Evolutionary conservation across 2,329 filamentous ascomycete species (phyloP).

Genomic region (Alternaria burnsii): DNA sequence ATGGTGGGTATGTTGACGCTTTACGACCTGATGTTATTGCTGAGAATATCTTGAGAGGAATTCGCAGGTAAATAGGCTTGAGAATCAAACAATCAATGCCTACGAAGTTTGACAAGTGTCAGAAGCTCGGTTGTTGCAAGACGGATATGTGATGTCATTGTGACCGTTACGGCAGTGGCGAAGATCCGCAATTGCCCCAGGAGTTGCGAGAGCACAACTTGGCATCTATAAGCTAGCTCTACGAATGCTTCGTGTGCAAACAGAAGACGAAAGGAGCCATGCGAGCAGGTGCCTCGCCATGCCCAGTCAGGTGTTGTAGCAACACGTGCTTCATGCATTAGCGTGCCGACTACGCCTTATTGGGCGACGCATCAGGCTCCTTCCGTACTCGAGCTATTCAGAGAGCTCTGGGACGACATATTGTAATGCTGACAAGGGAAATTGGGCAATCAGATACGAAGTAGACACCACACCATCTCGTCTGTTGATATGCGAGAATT

Average conservation of each 20-base stretch:
- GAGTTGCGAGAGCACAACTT: background rate
- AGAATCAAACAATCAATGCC: background rate
- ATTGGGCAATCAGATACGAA: too few relatives aligned
- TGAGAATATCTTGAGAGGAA: background rate
- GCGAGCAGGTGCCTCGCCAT: background rate
- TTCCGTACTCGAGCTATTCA: background rate
- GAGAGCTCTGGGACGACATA: background rate
- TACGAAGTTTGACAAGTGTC: background rate
- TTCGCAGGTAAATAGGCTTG: background rate
- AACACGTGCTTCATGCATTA: slow-evolving; percentile 14
- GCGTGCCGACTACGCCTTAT: slow-evolving; percentile 4
- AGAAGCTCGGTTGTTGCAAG: background rate
- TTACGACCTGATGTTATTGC: too few relatives aligned
- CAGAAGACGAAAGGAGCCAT: background rate
- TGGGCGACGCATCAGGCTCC: background rate
- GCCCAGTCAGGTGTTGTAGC: background rate
- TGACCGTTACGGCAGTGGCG: slow-evolving; percentile 18
- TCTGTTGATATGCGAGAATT: slow-evolving; percentile 29
- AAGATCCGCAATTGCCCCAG: background rate
- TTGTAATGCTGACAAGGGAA: background rate
- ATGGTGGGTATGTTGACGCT: background rate
- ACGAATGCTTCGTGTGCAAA: background rate
- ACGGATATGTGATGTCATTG: slow-evolving; percentile 11
- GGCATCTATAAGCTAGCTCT: background rate
- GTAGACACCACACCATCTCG: background rate